These are phyloP conservation scores for Dipsacomyces acuminosporus DNA, from an alignment of 371 early-diverging fungal genomes.

Conservation along the genomic window DNA sequence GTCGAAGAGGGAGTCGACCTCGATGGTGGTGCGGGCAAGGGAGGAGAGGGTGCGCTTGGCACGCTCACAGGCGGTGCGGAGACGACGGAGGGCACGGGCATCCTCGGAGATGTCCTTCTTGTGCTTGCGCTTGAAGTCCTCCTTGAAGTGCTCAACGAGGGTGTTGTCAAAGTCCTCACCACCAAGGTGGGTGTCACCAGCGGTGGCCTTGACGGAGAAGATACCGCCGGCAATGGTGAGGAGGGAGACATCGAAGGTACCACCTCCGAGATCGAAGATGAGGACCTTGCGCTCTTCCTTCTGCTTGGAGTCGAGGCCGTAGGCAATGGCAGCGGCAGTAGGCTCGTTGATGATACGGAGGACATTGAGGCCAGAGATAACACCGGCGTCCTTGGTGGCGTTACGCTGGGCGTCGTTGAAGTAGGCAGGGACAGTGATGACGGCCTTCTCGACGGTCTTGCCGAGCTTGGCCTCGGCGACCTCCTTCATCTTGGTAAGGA, in stretches of 20 bases:
- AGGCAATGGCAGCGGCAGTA: constrained; percentile 98
- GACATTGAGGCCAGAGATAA: constrained; percentile 92
- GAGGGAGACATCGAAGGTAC: constrained; percentile 97
- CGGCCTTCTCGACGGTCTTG: constrained; percentile 83
- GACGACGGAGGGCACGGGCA: constrained; percentile 89
- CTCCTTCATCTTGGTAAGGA: constrained; percentile 96
- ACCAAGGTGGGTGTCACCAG: constrained; percentile 98
- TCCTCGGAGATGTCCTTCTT: constrained; percentile 68
- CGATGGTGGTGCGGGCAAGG: constrained; percentile 82
- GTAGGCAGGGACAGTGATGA: constrained; percentile 98
- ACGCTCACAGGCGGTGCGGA: constrained; percentile 94
- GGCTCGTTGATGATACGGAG: constrained; percentile 99
- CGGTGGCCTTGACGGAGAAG: constrained; percentile 92
- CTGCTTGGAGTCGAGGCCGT: constrained; percentile 84
- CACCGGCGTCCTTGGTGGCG: constrained; percentile 98
- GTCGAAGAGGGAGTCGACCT: constrained; percentile 93
- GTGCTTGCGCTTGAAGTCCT: constrained; percentile 88
- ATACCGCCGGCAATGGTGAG: constrained; percentile 91
- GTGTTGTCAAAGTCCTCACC: constrained; percentile 98
- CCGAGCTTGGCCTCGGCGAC: constrained; percentile 96
- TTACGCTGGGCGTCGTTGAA: constrained; percentile 98
- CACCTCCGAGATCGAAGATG: constrained; percentile 98
- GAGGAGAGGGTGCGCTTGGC: constrained; percentile 94
- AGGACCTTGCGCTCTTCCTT: constrained; percentile 84
- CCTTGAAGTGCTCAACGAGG: constrained; percentile 83